Evolutionary conservation across 2,329 filamentous ascomycete genomes (phyloP).

Genomic region (Ophiosphaerella herpotricha): DNA sequence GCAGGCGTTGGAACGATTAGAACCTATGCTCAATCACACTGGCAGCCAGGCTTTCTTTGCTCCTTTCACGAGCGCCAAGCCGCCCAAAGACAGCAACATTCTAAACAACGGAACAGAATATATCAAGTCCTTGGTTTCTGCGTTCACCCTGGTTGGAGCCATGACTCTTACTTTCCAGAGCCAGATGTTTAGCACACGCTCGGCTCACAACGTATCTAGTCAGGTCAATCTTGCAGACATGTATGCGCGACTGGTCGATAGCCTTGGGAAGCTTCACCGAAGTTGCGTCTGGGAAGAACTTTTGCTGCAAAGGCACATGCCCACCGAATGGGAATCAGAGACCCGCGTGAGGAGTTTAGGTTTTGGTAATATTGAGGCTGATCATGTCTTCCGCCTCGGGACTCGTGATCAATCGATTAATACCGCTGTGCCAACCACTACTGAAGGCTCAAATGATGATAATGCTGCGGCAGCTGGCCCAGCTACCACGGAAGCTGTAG

Average conservation of each 20-base stretch:
- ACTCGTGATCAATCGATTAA: conserved; percentile 23
- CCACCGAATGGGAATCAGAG: conserved; percentile 65
- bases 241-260: conserved; percentile 73
- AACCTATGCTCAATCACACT: conserved; percentile 64
- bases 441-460: conserved; percentile 19
- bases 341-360: conserved; percentile 50
- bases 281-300: conserved; percentile 87
- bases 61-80: conserved; percentile 55
- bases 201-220: conserved; percentile 67
- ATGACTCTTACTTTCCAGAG: conserved; percentile 74
- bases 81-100: conserved; percentile 40
- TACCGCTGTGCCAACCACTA: conserved; percentile 3
- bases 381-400: conserved; percentile 45
- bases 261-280: conserved; percentile 76
- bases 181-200: conserved; percentile 66
- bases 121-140: conserved; percentile 76
- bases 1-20: conserved; percentile 67
- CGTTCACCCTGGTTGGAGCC: conserved; percentile 76
- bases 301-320: conserved; percentile 72
- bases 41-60: conserved; percentile 69
- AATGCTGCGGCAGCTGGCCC: conserved; percentile 16
- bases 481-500: conserved; percentile 3
- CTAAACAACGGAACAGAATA: conserved; percentile 70
- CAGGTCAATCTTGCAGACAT: conserved; percentile 84
- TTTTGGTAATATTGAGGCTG: conserved; percentile 47